Percentiles rank a stretch among this genome's conserved stretches.
phyloP scores from a whole-genome alignment of 1,284 basidiomycete genomes.

The Ganoderma meredithae region DNA sequence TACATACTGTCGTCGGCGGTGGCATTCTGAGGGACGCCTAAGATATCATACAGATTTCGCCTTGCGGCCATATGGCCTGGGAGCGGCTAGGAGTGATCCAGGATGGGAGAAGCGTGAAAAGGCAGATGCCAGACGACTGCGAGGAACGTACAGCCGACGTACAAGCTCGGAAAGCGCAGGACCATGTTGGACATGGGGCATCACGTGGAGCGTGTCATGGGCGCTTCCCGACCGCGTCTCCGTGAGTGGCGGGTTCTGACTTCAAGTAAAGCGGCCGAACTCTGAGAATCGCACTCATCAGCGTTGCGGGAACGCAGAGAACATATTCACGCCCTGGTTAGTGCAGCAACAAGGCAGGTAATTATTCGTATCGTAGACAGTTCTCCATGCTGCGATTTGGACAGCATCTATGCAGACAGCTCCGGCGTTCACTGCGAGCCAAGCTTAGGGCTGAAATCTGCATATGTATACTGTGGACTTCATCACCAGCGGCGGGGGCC shows the following conservation, averaged over 20 bases:
- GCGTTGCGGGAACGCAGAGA: neutral
- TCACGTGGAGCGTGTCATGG: constrained; percentile 29
- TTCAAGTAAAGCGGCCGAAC: neutral
- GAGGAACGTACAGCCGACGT: constrained; percentile 25
- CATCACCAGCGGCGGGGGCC: too few species aligned
- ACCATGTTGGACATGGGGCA: constrained; percentile 29
- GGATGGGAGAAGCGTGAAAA: constrained; percentile 27
- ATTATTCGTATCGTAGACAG: neutral
- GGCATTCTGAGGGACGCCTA: constrained; percentile 41
- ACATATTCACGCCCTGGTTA: neutral
- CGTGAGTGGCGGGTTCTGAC: neutral
- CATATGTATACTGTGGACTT: too few species aligned
- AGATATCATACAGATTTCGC: constrained; percentile 42
- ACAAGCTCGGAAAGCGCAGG: constrained; percentile 2
- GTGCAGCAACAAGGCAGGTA: neutral
- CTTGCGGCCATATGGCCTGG: constrained; percentile 39
- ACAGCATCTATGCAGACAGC: too few species aligned
- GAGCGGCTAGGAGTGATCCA: constrained; percentile 28
- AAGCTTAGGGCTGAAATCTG: too few species aligned
- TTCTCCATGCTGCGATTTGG: neutral
- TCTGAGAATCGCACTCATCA: neutral
- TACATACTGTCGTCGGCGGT: constrained; percentile 42
- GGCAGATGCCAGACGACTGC: constrained; percentile 23
- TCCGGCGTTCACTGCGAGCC: too few species aligned
- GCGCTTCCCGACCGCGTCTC: constrained; percentile 24